Evolutionary conservation across 2,329 filamentous ascomycete species (phyloP).

Genomic region (Neonectria neomacrospora): DNA sequence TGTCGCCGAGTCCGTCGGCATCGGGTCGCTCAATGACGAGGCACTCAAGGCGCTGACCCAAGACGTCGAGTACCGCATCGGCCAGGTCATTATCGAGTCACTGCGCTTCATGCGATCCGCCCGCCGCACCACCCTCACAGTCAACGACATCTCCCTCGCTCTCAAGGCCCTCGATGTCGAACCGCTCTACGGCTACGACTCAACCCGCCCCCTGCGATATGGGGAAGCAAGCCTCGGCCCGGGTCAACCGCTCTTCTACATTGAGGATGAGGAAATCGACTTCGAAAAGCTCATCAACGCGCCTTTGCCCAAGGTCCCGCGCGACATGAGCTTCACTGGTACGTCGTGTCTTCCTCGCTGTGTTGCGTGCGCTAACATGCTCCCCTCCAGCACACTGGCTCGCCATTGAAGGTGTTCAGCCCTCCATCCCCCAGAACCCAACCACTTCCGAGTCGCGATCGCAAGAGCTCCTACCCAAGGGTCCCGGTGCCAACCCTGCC

Average conservation of each 20-base stretch:
- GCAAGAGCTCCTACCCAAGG: constrained; percentile 89
- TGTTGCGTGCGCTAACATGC: constrained; percentile 26
- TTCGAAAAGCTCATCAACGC: constrained; percentile 99
- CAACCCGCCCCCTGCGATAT: constrained; percentile 86
- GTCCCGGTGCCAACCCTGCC: constrained; percentile 85
- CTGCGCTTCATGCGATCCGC: constrained; percentile 96
- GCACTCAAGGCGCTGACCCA: constrained; percentile 88
- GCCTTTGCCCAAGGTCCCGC: constrained; percentile 90
- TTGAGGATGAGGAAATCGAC: constrained; percentile 98
- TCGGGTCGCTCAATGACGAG: constrained; percentile 83
- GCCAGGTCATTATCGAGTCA: constrained; percentile 92
- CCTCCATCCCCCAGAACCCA: constrained; percentile 95
- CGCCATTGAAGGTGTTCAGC: constrained; percentile 96
- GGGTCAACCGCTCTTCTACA: constrained; percentile 94
- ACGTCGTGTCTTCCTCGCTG: constrained; percentile 40
- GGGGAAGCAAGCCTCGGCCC: constrained; percentile 94
- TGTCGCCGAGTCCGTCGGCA: constrained; percentile 95
- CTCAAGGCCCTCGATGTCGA: constrained; percentile 90
- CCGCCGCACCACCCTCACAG: constrained; percentile 86
- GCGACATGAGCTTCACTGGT: constrained; percentile 94
- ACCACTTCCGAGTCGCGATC: constrained; percentile 84
- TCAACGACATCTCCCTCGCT: constrained; percentile 89
- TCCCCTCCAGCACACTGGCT: constrained; percentile 84
- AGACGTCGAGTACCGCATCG: constrained; percentile 94
- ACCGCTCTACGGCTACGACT: constrained; percentile 96